phyloP scores from a whole-genome alignment of 306 rosid species.

The Aeschynomene evenia region DNA sequence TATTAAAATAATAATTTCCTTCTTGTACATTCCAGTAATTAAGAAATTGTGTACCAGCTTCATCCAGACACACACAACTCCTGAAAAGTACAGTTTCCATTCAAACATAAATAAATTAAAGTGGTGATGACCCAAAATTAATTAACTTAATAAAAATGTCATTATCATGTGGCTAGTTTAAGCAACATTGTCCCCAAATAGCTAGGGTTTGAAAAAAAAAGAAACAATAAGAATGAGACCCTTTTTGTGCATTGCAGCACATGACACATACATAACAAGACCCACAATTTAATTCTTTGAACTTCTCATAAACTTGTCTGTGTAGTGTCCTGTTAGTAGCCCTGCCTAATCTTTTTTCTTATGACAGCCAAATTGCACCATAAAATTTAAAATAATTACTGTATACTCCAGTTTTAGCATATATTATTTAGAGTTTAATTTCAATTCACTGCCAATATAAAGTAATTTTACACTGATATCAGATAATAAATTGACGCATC shows the following conservation, averaged over 20 bases:
- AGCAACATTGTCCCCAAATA: conserved; percentile 33
- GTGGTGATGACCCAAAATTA: too few relatives aligned
- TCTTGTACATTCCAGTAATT: neutral
- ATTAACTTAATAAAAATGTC: conserved; percentile 16
- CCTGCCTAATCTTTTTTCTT: conserved; percentile 35
- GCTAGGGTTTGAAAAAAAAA: conserved; percentile 19
- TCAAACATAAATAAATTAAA: neutral
- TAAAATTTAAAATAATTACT: too few relatives aligned
- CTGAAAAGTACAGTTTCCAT: neutral
- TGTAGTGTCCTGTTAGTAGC: conserved; percentile 35
- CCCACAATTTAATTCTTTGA: conserved; percentile 15
- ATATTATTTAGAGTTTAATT: too few relatives aligned
- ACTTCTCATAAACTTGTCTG: conserved; percentile 34
- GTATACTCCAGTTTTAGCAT: too few relatives aligned
- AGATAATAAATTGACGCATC: too few relatives aligned
- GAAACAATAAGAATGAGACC: neutral
- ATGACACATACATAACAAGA: conserved; percentile 2
- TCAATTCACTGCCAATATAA: too few relatives aligned
- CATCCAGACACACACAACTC: conserved; percentile 8
- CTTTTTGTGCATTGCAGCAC: neutral
- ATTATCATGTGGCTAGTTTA: conserved; percentile 26
- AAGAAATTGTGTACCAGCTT: conserved; percentile 1
- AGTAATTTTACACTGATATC: too few relatives aligned
- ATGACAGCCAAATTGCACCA: conserved; percentile 32
- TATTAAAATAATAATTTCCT: neutral